Evolutionary conservation across 2,329 filamentous ascomycete species (phyloP), one percentile per base, ranked within the genome.

Genomic region (Alternaria dauci): DNA sequence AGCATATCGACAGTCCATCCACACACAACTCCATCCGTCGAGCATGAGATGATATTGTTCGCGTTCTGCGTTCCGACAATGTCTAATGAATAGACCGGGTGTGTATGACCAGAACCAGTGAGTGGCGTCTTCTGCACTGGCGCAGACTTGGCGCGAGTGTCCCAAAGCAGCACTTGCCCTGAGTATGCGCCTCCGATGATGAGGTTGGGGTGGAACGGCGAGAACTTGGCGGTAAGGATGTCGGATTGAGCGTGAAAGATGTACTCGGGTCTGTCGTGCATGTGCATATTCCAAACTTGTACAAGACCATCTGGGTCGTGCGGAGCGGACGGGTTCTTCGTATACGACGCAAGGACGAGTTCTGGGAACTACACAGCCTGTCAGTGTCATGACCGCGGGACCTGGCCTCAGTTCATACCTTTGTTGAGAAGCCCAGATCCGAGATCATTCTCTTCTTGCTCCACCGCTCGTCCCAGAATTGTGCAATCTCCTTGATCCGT

Each of bases 1-100:
- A 99, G 91, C 88, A 99, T 98, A 78, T 99, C 96, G 66, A 97
- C 93, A 56, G 92, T 94, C 95, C 95, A 99, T 48, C 94, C 92
- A 78, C 95, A 99, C 42, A 98, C 93, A 9, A 96, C 93, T 55
- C 95, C 95, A 75, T 99, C 95, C 0, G 95, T 99, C 1, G 93
- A 97, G 77, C 93, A 94, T 34, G 94, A 97, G 71, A 99, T 91
- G 76, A 99, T 97, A 79, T 98, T 99, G 82, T 97, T 97, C 60
- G 95, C 95, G 77, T 99, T 99, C 76, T 98, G 95, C 0, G 96
- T 99, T 66, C 95, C 95, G 51, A 99, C 93, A 56, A 99, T 96
- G 64, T 95, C 92, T 58, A 99, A 88, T 39, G 91, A 93, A 82
- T 99, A 99, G 65, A 99, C 91, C 0, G 95, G 95, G 75, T 99